Evolutionary conservation across 768 basidiomycete species (phyloP).

Genomic region (Mycena sanguinolenta): DNA sequence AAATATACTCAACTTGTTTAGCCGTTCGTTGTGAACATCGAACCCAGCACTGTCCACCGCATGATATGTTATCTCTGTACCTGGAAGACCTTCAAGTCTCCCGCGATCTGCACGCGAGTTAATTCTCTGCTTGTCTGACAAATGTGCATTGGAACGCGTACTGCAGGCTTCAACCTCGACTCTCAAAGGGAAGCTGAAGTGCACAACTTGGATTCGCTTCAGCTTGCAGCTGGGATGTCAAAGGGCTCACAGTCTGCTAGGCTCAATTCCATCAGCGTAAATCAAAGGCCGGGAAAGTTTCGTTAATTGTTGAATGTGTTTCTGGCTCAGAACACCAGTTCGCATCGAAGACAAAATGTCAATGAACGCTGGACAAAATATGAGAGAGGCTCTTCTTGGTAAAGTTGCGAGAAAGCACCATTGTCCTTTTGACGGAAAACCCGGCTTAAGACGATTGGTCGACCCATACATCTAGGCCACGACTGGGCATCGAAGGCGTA

Average conservation of each 20-base stretch:
- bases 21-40: slow-evolving; percentile 51
- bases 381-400: not conserved
- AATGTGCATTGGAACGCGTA: not conserved
- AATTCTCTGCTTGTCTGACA: not conserved
- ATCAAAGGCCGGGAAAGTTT: slow-evolving; percentile 67
- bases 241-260: slow-evolving; percentile 80
- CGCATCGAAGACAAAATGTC: slow-evolving; percentile 92
- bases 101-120: slow-evolving; percentile 51
- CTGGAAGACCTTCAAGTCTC: slow-evolving; percentile 65
- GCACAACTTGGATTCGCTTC: not conserved
- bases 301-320: slow-evolving; percentile 69
- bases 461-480: slow-evolving; percentile 69
- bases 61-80: slow-evolving; percentile 48
- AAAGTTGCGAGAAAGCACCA: slow-evolving; percentile 51
- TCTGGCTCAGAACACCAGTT: slow-evolving; percentile 67
- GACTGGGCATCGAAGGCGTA: slow-evolving; percentile 77
- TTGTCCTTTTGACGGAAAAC: slow-evolving; percentile 83
- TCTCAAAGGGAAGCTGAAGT: slow-evolving; percentile 81
- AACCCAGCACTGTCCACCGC: slow-evolving; percentile 62
- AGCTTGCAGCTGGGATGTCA: not conserved
- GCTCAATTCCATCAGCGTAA: slow-evolving; percentile 79
- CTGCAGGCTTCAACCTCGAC: slow-evolving; percentile 82
- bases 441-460: slow-evolving; percentile 63
- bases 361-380: slow-evolving; percentile 72
- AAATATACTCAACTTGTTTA: slow-evolving; percentile 39